Evolutionary conservation across 1,284 basidiomycete genomes (phyloP).

Genomic region (Coniferiporia weirii): DNA sequence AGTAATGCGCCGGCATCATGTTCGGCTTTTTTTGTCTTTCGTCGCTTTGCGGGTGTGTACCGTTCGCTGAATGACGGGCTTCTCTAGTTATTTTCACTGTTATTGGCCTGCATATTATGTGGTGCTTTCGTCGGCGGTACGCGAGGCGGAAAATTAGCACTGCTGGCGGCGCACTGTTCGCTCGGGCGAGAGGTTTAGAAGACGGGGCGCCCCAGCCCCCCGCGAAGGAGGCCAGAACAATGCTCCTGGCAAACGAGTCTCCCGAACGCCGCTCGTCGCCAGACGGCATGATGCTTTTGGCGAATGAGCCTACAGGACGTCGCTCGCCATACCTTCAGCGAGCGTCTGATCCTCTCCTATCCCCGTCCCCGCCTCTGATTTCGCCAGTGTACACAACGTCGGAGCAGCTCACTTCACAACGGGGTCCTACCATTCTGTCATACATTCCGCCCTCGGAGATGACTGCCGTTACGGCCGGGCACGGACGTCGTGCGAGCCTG

Average conservation of each 20-base stretch:
- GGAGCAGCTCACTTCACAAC: conserved; percentile 4
- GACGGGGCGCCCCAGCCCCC: neutral
- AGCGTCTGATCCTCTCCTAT: neutral
- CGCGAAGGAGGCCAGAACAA: neutral
- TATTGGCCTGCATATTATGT: neutral
- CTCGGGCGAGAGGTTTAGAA: neutral
- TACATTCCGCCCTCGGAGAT: conserved; percentile 1
- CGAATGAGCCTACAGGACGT: neutral
- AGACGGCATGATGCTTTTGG: neutral
- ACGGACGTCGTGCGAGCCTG: conserved; percentile 5
- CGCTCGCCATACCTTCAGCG: neutral
- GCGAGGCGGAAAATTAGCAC: neutral
- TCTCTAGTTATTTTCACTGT: neutral
- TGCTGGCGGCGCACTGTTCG: neutral
- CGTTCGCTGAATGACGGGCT: no score
- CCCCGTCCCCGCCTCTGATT: neutral
- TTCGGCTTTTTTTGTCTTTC: neutral
- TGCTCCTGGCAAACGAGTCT: neutral
- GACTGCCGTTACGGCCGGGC: conserved; percentile 1
- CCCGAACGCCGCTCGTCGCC: neutral
- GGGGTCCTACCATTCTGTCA: conserved; percentile 1
- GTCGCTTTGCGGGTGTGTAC: neutral
- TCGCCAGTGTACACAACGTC: conserved; percentile 5
- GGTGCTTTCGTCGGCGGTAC: neutral
- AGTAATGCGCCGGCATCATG: neutral